A percentile compares a stretch with the other conserved stretches of the same genome.
Conservation (phyloP, 495 filamentous ascomycete species). For the Podospora bellae-mahoneyi region DNA sequence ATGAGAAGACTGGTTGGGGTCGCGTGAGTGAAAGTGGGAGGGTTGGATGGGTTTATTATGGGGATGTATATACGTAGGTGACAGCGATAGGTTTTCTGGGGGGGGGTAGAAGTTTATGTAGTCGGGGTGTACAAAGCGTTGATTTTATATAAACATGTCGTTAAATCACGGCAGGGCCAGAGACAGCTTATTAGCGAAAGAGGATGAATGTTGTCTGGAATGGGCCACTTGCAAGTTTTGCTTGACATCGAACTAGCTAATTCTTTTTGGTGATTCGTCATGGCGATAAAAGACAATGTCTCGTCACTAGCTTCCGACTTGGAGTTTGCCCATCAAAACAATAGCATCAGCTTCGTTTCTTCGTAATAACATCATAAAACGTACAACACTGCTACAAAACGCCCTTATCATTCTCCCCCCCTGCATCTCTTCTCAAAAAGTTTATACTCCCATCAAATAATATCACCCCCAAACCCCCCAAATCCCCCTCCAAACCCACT, state of each 20-base stretch:
- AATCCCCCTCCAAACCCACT: constrained; percentile 37
- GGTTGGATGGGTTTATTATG: too few species aligned
- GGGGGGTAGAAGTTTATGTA: neutral
- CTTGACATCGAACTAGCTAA: too few species aligned
- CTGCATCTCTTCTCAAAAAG: neutral
- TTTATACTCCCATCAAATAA: constrained; percentile 31
- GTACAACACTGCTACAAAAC: neutral
- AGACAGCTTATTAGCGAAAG: too few species aligned
- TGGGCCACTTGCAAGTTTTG: too few species aligned
- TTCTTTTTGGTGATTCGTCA: too few species aligned
- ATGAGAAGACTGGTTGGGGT: too few species aligned
- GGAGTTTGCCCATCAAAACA: neutral
- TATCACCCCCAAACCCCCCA: constrained; percentile 40
- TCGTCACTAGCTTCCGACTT: neutral
- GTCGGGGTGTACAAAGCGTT: neutral
- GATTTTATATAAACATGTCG: neutral
- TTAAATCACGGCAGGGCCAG: neutral
- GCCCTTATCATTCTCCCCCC: too few species aligned
- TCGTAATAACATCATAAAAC: neutral
- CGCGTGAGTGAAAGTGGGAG: too few species aligned
- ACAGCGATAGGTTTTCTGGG: neutral
- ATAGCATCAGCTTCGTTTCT: neutral
- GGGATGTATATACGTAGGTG: too few species aligned
- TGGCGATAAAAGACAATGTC: too few species aligned
- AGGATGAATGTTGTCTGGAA: too few species aligned